These are phyloP conservation scores for Neurospora sp. DNA, from an alignment of 495 filamentous ascomycete genomes.

Conservation along the genomic window DNA sequence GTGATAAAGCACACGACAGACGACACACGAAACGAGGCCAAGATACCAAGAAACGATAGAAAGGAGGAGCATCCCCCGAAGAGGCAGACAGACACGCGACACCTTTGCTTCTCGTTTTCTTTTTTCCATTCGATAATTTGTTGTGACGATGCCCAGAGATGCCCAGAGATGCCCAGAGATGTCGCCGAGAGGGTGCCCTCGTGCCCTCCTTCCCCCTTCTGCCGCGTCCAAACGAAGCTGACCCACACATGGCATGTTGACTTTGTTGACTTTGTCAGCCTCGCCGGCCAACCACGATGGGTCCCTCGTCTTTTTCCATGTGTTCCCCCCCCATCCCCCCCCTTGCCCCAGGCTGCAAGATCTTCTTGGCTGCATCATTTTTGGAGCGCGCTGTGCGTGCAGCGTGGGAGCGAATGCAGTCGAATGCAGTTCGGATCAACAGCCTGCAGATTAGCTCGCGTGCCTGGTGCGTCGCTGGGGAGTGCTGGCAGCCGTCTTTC, in stretches of 20 bases:
- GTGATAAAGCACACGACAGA: background rate
- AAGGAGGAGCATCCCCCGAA: background rate
- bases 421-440: background rate
- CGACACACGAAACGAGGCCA: background rate
- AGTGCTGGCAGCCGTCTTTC: background rate
- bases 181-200: background rate
- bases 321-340: background rate
- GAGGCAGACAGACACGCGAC: background rate
- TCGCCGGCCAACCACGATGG: background rate
- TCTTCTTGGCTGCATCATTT: background rate
- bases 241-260: background rate
- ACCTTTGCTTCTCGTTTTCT: background rate
- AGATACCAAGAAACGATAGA: background rate
- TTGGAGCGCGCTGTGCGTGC: background rate
- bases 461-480: background rate
- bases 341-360: background rate
- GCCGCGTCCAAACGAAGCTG: background rate
- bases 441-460: slow-evolving; percentile 4
- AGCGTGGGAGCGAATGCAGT: background rate
- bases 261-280: background rate
- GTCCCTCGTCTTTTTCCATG: background rate
- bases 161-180: background rate
- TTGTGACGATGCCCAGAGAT: background rate
- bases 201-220: background rate
- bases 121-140: too few species aligned